Conservation (phyloP, 306 rosid species). For the Rosa chinensis region DNA sequence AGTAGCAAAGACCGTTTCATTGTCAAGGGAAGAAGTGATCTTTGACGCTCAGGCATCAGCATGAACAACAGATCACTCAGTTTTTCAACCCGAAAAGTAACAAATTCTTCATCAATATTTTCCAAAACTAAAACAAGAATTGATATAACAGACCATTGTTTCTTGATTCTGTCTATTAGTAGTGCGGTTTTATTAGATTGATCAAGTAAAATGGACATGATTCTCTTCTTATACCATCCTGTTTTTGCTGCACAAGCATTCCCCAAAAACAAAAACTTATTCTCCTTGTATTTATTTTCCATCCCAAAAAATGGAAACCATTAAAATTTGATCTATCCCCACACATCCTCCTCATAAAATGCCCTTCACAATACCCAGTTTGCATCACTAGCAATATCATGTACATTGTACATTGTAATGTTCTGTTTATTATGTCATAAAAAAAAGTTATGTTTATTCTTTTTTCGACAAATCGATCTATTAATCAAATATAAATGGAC, state of each 20-base stretch:
- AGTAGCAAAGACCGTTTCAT: not conserved
- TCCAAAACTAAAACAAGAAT: too few relatives aligned
- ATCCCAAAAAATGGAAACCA: not conserved
- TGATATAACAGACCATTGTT: too few relatives aligned
- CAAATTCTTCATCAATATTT: not conserved
- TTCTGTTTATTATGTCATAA: too few relatives aligned
- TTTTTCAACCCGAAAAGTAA: not conserved
- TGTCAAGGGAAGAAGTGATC: not conserved
- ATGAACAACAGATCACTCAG: not conserved
- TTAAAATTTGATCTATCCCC: constrained; percentile 21
- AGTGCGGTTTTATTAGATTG: not conserved
- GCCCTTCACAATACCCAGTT: constrained; percentile 45
- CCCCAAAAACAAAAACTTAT: not conserved
- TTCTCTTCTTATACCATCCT: not conserved
- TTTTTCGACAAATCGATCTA: too few relatives aligned
- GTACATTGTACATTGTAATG: too few relatives aligned
- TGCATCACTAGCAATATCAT: constrained; percentile 54
- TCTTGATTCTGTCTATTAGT: not conserved
- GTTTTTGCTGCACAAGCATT: not conserved
- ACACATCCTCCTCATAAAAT: constrained; percentile 49
- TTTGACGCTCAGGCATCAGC: not conserved
- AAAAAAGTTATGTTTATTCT: too few relatives aligned
- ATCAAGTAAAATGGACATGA: not conserved
- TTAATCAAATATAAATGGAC: too few relatives aligned
- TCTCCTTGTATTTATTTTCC: not conserved